phyloP scores from a whole-genome alignment of 129 eudicot species.

The Saussurea involucrata region DNA sequence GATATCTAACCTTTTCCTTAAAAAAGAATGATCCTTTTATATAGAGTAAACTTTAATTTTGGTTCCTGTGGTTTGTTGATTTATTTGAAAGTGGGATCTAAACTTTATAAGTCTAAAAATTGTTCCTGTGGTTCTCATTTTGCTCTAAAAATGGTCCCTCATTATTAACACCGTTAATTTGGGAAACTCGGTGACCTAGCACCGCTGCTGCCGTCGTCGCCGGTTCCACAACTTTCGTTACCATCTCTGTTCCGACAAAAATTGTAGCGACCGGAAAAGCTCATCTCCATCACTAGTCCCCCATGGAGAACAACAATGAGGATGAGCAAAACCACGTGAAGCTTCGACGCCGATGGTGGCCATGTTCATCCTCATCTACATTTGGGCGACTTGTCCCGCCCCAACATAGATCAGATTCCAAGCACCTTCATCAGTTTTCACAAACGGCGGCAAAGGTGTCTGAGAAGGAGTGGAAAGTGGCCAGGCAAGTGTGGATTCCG shows the following conservation, averaged over 20 bases:
- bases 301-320: background rate
- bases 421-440: conserved; percentile 17
- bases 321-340: conserved; percentile 2
- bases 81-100: no score
- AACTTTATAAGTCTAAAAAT: no score
- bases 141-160: no score
- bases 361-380: conserved; percentile 24
- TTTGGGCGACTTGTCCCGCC: conserved; percentile 47
- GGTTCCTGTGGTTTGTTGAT: no score
- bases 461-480: conserved; percentile 34
- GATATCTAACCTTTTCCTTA: no score
- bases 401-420: conserved; percentile 53
- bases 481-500: conserved; percentile 52
- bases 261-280: conserved; percentile 22
- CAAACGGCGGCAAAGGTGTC: conserved; percentile 36
- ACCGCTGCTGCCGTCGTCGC: conserved; percentile 14
- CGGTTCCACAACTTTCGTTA: conserved; percentile 1
- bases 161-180: no score
- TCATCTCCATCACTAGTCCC: background rate
- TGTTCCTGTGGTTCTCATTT: no score
- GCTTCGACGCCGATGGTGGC: conserved; percentile 4
- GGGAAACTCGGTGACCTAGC: conserved; percentile 12
- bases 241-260: conserved; percentile 10
- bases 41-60: no score
- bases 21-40: no score